These are phyloP conservation scores for Fagus sylvatica DNA, from an alignment of 306 rosid species.

Conservation along the genomic window DNA sequence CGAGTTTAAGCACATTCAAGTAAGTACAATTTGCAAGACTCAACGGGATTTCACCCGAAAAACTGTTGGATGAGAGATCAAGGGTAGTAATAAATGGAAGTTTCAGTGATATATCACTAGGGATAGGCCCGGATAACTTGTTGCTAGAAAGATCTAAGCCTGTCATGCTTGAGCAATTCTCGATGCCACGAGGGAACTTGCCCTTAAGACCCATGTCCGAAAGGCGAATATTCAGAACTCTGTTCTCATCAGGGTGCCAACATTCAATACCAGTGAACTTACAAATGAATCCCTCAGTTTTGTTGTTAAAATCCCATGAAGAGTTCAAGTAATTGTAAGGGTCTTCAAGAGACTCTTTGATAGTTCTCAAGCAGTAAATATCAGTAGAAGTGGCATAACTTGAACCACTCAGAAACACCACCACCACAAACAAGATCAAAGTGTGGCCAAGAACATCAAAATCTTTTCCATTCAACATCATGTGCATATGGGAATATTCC, in stretches of 20 bases:
- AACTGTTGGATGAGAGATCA: conserved; percentile 75
- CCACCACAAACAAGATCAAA: not conserved
- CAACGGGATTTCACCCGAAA: conserved; percentile 58
- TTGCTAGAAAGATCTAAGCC: conserved; percentile 79
- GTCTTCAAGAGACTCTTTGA: conserved; percentile 48
- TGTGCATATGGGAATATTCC: conserved; percentile 7
- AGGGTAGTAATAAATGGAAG: conserved; percentile 27
- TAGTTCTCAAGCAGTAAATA: conserved; percentile 57
- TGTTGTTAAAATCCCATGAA: conserved; percentile 70
- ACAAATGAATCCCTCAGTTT: conserved; percentile 66
- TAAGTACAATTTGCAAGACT: conserved; percentile 48
- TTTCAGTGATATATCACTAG: conserved; percentile 33
- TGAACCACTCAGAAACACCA: conserved; percentile 44
- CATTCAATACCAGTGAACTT: conserved; percentile 73
- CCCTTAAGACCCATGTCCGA: conserved; percentile 79
- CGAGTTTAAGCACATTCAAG: conserved; percentile 60
- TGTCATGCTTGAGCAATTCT: conserved; percentile 68
- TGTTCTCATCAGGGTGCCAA: conserved; percentile 91
- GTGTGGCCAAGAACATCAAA: conserved; percentile 15
- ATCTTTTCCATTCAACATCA: conserved; percentile 34
- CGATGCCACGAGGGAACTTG: conserved; percentile 50
- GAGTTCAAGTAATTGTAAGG: conserved; percentile 44
- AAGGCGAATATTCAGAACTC: conserved; percentile 59
- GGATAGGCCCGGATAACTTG: conserved; percentile 58
- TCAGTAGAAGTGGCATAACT: conserved; percentile 54